Base-by-base conservation (phyloP, 495 filamentous ascomycete species). In the Emericellopsis terricola region DNA sequence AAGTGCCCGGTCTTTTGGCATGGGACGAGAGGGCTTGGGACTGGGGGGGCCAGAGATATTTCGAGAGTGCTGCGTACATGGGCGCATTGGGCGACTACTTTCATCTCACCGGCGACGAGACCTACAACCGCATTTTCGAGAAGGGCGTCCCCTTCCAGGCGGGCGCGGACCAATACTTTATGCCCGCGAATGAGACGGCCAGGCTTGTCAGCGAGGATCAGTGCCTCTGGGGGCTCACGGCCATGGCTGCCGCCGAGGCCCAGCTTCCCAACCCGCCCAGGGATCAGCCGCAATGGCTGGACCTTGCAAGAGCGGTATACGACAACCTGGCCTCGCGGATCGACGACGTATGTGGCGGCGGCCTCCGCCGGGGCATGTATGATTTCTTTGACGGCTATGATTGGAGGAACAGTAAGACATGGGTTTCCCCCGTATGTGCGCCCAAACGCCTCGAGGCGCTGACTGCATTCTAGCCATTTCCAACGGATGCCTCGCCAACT, bases 311-410 rank as follows among this genome's bases (percentile, higher is more conserved):
- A 43, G 78, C 74, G 6, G 77, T 76, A 1, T 87, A 83, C 57
- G 84, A 86, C 50, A 71, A 70, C 2, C 77, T 81, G 44, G 71
- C 68, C 2, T 51, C 58, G 0, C 60, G 78, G 2, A 85, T 79
- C 81, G 64, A 85, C 37, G 54, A 55, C 2, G 43, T 51, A 4
- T 92, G 83, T 50, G 64, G 65, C 20, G 83, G 83, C 28, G 83
- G 84, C 1, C 55, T 91, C 31, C 63, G 75, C 23, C 89, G 83
- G 83, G 81, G 89, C 57, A 79, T 89, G 27, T 83, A 69, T 51
- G 63, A 69, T 2, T 84, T 75, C 52, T 81, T 85, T 55, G 71
- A 62, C 9, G 84, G 79, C 0, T 83, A 78, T 46, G 59, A 67
- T 33, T 78, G 67, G 44, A 34, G 30, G 49, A 85, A 85, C 48